Conservation (phyloP, 768 basidiomycete species). For the Hypholoma sublateritium region DNA sequence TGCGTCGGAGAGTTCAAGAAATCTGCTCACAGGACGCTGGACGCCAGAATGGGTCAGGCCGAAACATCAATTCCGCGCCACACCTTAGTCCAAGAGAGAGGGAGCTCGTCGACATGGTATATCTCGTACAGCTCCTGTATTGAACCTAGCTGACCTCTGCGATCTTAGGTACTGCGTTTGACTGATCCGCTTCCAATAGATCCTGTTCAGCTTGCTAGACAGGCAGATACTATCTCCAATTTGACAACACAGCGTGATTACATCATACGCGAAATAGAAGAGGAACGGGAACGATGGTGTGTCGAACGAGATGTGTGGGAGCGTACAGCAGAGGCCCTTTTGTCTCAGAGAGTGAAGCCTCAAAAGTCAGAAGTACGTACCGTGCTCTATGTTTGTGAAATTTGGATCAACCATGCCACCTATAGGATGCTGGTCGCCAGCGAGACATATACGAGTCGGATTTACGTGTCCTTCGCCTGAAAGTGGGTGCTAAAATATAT, state of each 20-base stretch:
- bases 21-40: conserved; percentile 34
- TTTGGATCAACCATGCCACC: conserved; percentile 8
- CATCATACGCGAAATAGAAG: conserved; percentile 48
- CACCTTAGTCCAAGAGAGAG: conserved; percentile 37
- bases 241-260: conserved; percentile 60
- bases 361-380: conserved; percentile 44
- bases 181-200: conserved; percentile 37
- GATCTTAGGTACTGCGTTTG: conserved; percentile 47
- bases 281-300: conserved; percentile 61
- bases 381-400: conserved; percentile 3
- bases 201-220: conserved; percentile 48
- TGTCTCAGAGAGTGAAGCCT: conserved; percentile 46
- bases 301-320: conserved; percentile 66
- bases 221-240: conserved; percentile 61
- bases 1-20: conserved; percentile 46
- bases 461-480: conserved; percentile 58
- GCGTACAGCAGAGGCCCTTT: conserved; percentile 65
- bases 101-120: conserved; percentile 60
- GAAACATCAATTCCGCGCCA: conserved; percentile 5
- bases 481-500: conserved; percentile 39
- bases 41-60: conserved; percentile 14
- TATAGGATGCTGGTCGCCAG: conserved; percentile 57
- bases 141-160: background rate
- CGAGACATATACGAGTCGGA: conserved; percentile 55
- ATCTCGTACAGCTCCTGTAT: conserved; percentile 7